Percentiles rank a stretch among this genome's conserved stretches.
phyloP scores from a whole-genome alignment of 2,329 filamentous ascomycete species.

The Calonectria pseudoturangicola region DNA sequence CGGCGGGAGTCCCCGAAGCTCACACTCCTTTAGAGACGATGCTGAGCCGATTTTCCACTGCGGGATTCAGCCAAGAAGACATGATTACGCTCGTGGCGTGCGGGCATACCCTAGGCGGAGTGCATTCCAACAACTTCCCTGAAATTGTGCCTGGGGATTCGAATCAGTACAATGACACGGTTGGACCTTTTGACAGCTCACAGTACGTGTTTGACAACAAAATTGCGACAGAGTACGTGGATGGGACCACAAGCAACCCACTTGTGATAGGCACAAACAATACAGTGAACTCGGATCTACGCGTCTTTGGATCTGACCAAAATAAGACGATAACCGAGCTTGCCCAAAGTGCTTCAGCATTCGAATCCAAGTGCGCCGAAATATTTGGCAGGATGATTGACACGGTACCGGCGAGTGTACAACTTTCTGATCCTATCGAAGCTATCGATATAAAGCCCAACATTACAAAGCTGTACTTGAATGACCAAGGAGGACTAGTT shows the following conservation, averaged over 20 bases:
- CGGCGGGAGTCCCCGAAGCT: slow-evolving; percentile 57
- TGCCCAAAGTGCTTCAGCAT: slow-evolving; percentile 58
- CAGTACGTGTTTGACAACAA: slow-evolving; percentile 65
- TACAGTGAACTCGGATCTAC: slow-evolving; percentile 63
- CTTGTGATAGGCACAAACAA: slow-evolving; percentile 63
- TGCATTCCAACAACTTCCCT: slow-evolving; percentile 65
- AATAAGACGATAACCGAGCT: slow-evolving; percentile 66
- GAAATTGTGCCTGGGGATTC: slow-evolving; percentile 57
- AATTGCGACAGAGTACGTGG: slow-evolving; percentile 66
- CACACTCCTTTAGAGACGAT: slow-evolving; percentile 53
- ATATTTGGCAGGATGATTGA: slow-evolving; percentile 61
- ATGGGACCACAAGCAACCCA: slow-evolving; percentile 64
- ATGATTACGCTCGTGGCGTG: slow-evolving; percentile 62
- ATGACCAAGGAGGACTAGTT: slow-evolving; percentile 49
- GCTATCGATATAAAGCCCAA: slow-evolving; percentile 59
- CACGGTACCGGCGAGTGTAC: slow-evolving; percentile 57
- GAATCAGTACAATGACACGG: slow-evolving; percentile 52
- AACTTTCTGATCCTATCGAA: slow-evolving; percentile 55
- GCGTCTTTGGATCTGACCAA: slow-evolving; percentile 65
- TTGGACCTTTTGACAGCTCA: slow-evolving; percentile 59
- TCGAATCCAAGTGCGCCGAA: slow-evolving; percentile 58
- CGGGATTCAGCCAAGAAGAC: slow-evolving; percentile 57
- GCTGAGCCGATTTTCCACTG: slow-evolving; percentile 54
- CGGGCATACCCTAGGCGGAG: slow-evolving; percentile 62
- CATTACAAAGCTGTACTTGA: slow-evolving; percentile 52